A percentile compares a stretch with the other conserved stretches of the same genome.
Conservation (phyloP, 345 rosid species). For the Acer campestre region DNA sequence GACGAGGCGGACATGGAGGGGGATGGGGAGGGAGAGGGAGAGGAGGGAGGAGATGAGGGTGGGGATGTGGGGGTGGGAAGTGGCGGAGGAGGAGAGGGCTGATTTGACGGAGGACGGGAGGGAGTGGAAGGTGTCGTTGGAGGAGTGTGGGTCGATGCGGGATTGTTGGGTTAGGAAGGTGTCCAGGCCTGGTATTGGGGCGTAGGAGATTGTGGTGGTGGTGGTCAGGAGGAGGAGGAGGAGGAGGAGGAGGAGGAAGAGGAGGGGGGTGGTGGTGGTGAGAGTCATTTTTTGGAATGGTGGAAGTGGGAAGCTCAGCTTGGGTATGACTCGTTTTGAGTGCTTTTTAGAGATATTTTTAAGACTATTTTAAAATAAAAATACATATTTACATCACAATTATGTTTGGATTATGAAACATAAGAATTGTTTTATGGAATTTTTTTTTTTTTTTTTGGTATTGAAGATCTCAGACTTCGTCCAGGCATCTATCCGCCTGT, state of each 20-base stretch:
- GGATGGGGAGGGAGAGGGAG: slow-evolving; percentile 53
- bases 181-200: slow-evolving; percentile 58
- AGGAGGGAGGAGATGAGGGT: slow-evolving; percentile 47
- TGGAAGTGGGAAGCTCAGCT: not conserved
- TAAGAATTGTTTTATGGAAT: too few species aligned
- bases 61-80: slow-evolving; percentile 25
- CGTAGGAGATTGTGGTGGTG: slow-evolving; percentile 20
- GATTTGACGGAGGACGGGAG: slow-evolving; percentile 61
- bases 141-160: slow-evolving; percentile 61
- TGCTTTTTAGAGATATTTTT: not conserved
- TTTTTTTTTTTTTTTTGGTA: too few species aligned
- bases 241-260: slow-evolving; percentile 28
- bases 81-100: slow-evolving; percentile 44
- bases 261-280: slow-evolving; percentile 22
- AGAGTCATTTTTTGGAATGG: slow-evolving; percentile 24
- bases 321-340: not conserved
- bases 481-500: too few species aligned
- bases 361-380: too few species aligned
- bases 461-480: too few species aligned
- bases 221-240: slow-evolving; percentile 21
- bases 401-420: too few species aligned
- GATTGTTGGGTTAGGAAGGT: slow-evolving; percentile 57
- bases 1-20: slow-evolving; percentile 65
- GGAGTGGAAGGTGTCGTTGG: slow-evolving; percentile 64
- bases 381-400: too few species aligned